Base-by-base conservation (phyloP, 2,329 filamentous ascomycete species). In the Apiospora pterosperma region DNA sequence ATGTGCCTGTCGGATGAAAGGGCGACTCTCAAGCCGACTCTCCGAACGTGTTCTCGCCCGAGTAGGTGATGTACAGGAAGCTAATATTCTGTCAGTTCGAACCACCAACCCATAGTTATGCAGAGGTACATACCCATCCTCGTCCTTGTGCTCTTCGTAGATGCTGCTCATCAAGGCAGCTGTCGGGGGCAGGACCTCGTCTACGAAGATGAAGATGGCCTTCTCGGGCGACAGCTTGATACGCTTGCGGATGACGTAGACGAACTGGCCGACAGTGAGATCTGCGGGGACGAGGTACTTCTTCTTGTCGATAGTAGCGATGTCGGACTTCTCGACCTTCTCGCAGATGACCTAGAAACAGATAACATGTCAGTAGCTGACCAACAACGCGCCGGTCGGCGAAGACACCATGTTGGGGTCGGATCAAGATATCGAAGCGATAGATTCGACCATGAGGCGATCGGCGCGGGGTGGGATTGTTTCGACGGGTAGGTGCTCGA, bases 281-380 rank as follows among this genome's bases (percentile, higher is more conserved):
- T 99, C 96, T 73, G 96, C 93, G 16, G 96, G 96, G 34, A 99
- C 96, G 60, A 99, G 88, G 77, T 99, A 99, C 85, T 99, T 99
- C 90, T 99, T 99, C 90, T 99, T 99, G 84, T 99, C 96, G 86
- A 99, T 99, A 72, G 96, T 98, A 67, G 96, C 96, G 74, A 99
- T 99, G 78, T 99, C 96, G 68, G 92, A 96, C 85, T 97, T 98
- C 84, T 99, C 96, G 73, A 98, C 95, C 86, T 98, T 98, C 82
- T 98, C 96, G 86, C 96, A 99, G 79, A 99, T 99, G 69, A 99
- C 95, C 94, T 97, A 74, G 72, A 68, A 25, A 5, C 12, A 23
- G 4, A 38, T 7, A 23, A n/a, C 3, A 39, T 7, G 58, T 60
- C 12, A 39, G 48, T 16, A 55, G 19, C 34, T 38, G 36, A 8